Evolutionary conservation across 768 basidiomycete genomes (phyloP).

Genomic region (Mycena pura): DNA sequence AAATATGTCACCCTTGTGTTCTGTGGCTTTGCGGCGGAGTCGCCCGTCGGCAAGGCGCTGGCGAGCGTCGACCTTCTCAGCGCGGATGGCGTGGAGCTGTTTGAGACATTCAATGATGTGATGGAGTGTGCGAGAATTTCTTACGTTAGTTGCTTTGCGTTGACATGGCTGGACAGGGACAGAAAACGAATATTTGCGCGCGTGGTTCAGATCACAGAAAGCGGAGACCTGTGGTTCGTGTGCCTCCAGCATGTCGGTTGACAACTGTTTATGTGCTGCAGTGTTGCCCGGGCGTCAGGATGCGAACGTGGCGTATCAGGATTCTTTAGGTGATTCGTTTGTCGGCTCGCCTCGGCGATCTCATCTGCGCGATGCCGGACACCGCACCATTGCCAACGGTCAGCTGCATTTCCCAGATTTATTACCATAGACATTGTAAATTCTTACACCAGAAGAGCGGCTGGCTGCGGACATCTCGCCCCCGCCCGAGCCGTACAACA

Average conservation of each 20-base stretch:
- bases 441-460: conserved; percentile 33
- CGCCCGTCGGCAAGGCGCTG: conserved; percentile 74
- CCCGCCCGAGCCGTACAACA: conserved; percentile 69
- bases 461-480: conserved; percentile 40
- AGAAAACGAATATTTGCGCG: conserved; percentile 88
- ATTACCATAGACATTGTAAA: neutral
- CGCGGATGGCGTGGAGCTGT: conserved; percentile 81
- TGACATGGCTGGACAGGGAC: conserved; percentile 62
- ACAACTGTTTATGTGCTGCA: conserved; percentile 30
- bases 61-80: conserved; percentile 80
- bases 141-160: neutral
- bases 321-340: conserved; percentile 47
- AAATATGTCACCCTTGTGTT: conserved; percentile 87
- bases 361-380: conserved; percentile 75
- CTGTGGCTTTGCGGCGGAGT: conserved; percentile 77
- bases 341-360: conserved; percentile 70
- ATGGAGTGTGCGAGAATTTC: conserved; percentile 75
- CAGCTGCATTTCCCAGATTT: conserved; percentile 10
- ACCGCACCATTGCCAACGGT: conserved; percentile 72
- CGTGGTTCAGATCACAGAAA: conserved; percentile 77
- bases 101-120: conserved; percentile 84
- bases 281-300: conserved; percentile 67
- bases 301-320: conserved; percentile 53
- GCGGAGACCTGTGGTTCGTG: conserved; percentile 55
- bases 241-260: neutral